phyloP scores from a whole-genome alignment of 495 filamentous ascomycete genomes.

The Aspergillus baeticus region DNA sequence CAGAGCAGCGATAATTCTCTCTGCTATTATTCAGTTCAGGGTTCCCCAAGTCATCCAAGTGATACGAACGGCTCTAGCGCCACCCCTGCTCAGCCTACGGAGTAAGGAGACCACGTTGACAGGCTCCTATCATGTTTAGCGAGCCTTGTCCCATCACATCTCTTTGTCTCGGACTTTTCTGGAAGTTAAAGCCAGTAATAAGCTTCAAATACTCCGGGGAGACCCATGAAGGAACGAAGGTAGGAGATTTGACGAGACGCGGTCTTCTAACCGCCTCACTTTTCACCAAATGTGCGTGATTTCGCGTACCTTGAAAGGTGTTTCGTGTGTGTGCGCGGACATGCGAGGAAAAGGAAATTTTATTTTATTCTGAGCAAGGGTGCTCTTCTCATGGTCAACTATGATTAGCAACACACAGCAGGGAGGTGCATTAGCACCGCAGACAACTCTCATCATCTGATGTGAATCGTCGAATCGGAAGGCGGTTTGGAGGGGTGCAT shows the following conservation, averaged over 20 bases:
- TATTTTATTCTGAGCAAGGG: background rate
- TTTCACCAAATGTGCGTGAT: conserved; percentile 6
- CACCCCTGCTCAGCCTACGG: too few relatives aligned
- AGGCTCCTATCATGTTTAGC: too few relatives aligned
- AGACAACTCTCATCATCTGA: conserved; percentile 37
- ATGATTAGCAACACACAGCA: conserved; percentile 14
- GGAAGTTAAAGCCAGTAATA: background rate
- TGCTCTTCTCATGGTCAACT: background rate
- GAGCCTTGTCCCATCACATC: background rate
- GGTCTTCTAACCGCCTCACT: background rate
- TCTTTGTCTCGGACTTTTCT: background rate
- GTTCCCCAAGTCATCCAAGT: background rate
- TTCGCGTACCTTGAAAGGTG: conserved; percentile 4
- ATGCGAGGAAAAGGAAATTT: background rate
- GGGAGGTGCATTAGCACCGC: conserved; percentile 35
- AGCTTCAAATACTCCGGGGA: background rate
- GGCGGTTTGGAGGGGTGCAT: conserved; percentile 8
- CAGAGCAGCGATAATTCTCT: background rate
- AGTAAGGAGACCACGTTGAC: too few relatives aligned
- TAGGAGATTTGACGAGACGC: background rate
- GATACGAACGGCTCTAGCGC: background rate
- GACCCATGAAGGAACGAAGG: background rate
- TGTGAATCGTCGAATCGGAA: conserved; percentile 24
- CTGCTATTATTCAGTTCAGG: background rate
- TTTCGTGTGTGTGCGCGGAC: conserved; percentile 1